phyloP scores from a whole-genome alignment of 805 yeast genomes.

The Maudiozyma barnettii region DNA sequence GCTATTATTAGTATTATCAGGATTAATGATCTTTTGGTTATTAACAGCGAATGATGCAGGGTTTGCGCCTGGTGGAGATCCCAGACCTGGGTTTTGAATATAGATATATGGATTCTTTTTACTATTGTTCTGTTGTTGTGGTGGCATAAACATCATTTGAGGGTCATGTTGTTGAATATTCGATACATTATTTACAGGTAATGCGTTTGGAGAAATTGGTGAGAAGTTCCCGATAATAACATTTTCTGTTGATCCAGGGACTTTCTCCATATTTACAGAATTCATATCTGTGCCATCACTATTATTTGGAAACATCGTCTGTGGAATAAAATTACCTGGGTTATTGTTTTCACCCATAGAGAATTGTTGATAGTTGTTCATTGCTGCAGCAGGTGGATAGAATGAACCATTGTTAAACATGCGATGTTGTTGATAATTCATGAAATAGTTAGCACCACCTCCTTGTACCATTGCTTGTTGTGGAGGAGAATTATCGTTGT shows the following conservation, averaged over 20 bases:
- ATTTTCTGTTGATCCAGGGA: background rate
- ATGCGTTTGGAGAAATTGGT: slow-evolving; percentile 1
- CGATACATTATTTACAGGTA: slow-evolving; percentile 6
- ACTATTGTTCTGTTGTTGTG: background rate
- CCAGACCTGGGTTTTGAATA: slow-evolving; percentile 1
- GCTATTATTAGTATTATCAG: background rate
- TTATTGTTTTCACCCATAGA: slow-evolving; percentile 1
- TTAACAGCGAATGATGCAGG: background rate
- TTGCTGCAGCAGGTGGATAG: slow-evolving; percentile 1
- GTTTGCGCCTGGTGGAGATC: background rate
- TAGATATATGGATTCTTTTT: slow-evolving; percentile 2
- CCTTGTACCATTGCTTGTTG: background rate
- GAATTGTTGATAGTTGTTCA: slow-evolving; percentile 5
- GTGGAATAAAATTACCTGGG: slow-evolving; percentile 5
- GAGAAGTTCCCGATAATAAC: background rate
- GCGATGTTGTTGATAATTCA: slow-evolving; percentile 4
- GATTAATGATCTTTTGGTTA: background rate
- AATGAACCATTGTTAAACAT: slow-evolving; percentile 6
- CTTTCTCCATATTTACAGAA: background rate
- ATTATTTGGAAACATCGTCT: slow-evolving; percentile 6
- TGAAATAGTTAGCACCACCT: background rate
- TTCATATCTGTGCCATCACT: background rate
- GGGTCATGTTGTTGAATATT: background rate
- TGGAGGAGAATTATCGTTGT: slow-evolving; percentile 1
- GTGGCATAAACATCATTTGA: slow-evolving; percentile 8